A percentile compares a stretch with the other conserved stretches of the same genome.
Evolutionary conservation across 306 rosid genomes (phyloP).

Genomic region (Echinosophora koreensis): DNA sequence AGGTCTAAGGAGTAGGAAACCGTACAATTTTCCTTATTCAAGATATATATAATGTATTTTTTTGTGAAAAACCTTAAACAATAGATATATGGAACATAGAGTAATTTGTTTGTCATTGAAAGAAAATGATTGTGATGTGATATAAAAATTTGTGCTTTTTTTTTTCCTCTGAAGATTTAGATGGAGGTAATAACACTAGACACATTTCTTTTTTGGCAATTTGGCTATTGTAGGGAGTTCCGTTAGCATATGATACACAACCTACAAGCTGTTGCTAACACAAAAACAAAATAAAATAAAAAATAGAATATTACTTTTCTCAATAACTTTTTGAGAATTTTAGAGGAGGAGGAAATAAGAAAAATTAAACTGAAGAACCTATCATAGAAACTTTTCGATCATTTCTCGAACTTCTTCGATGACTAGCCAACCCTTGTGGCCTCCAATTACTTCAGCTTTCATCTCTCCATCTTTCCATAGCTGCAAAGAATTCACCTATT

Average conservation of each 20-base stretch:
- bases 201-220: background rate
- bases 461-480: constrained; percentile 95
- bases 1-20: no score
- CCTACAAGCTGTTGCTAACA: constrained; percentile 22
- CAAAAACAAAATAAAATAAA: background rate
- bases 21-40: no score
- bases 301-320: background rate
- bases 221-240: constrained; percentile 12
- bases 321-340: background rate
- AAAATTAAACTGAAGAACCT: background rate
- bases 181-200: constrained; percentile 7
- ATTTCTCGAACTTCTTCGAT: constrained; percentile 86
- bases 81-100: no score
- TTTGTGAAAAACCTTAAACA: no score
- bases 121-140: background rate
- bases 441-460: constrained; percentile 89
- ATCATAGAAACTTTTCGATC: constrained; percentile 63
- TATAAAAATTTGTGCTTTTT: background rate
- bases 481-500: constrained; percentile 52
- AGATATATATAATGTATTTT: no score
- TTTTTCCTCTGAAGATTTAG: background rate
- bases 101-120: background rate
- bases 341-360: background rate
- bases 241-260: constrained; percentile 25
- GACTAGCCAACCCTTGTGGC: constrained; percentile 91